phyloP scores from a whole-genome alignment of 306 rosid species.

The Prinsepia uniflora region DNA sequence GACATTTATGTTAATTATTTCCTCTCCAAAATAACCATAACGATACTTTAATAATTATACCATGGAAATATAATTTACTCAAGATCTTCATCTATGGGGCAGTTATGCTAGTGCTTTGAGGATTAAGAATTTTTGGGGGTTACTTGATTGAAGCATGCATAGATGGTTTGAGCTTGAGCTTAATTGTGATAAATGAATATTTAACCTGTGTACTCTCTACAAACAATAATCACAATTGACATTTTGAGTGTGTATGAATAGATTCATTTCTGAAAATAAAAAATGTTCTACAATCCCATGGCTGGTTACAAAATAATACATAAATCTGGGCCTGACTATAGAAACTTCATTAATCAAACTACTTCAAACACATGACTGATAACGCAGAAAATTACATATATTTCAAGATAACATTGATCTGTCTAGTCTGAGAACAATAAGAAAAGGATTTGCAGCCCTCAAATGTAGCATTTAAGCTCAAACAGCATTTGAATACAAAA shows the following conservation, averaged over 20 bases:
- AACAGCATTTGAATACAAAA: background rate
- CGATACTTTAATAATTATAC: background rate
- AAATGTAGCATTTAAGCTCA: background rate
- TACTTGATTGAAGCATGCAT: background rate
- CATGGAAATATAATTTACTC: background rate
- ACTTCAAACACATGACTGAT: background rate
- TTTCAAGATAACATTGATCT: background rate
- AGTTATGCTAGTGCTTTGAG: background rate
- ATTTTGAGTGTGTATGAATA: background rate
- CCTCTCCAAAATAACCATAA: conserved; percentile 5
- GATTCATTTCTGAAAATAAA: background rate
- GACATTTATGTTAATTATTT: background rate
- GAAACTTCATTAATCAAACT: background rate
- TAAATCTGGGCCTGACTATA: background rate
- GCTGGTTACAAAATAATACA: background rate
- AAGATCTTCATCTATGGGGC: background rate
- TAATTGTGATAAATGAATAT: background rate
- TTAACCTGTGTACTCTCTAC: background rate
- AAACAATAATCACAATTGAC: background rate
- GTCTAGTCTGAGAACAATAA: background rate
- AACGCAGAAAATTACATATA: background rate
- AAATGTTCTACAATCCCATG: background rate
- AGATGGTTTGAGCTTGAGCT: background rate
- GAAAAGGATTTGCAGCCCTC: background rate
- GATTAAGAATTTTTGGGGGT: background rate